Evolutionary conservation across 1,284 basidiomycete species (phyloP), one percentile per base, ranked within the genome.

Genomic region (Puccinia brachypodii): DNA sequence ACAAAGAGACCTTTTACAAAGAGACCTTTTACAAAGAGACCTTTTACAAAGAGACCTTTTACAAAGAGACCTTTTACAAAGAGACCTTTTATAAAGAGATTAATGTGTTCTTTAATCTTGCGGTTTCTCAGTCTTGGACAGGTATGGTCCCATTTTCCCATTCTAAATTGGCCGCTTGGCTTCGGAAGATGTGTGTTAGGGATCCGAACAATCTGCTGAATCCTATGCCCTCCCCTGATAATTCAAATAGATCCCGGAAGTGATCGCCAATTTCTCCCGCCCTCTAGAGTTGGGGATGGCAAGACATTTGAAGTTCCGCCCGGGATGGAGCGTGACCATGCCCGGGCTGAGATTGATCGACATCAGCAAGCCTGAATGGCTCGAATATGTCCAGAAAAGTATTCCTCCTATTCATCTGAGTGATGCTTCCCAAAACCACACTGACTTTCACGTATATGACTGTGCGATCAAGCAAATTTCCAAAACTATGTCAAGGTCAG

Each of bases 301-400:
- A 2, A 53, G 11, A 16, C 13, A 16, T 11, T 25, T 79, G 16
- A 73, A 72, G 25, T 38, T 44, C 25, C 56, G 78, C 1, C 69
- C 68, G 50, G 78, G 78, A 14, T 81, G 38, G 25, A 73, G 69
- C 50, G 2, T 73, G 6, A 81, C 78, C 14, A n/a, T 73, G 3
- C 78, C 69, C 25, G 78, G 78, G n/a, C 60, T 33, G 7, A 69
- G 78, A 47, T 16, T 81, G 0, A 64, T 81, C 33, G 78, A 81
- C 44, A 64, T 81, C 69, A 81, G 78, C 33, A 81, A 81, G 50
- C 71, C 78, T 11, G 78, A 81, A 47, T 81, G 78, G 78, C 62
- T 81, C n/a, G 78, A 73, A 64, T 64, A 81, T 53, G 40, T 81
- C 38, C 78, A 81, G 50, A 81, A 81, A 50, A 74, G 78, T 81